Conservation (phyloP, 345 rosid genomes). For the Eucalyptus guilfoylei region DNA sequence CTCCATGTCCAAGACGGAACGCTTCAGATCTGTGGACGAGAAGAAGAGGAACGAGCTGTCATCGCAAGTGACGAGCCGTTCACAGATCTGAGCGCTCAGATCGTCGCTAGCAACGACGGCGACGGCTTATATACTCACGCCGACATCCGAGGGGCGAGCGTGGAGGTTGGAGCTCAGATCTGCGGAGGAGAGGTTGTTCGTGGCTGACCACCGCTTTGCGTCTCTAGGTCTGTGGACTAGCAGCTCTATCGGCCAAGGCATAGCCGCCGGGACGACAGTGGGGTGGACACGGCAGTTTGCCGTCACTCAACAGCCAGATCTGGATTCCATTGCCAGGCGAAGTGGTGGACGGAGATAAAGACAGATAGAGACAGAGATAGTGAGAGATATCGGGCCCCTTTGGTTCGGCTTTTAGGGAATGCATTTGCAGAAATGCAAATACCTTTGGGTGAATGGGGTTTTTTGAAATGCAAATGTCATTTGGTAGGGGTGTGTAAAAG, state of each 20-base stretch:
- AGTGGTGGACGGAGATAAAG: too few species aligned
- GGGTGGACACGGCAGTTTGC: not conserved
- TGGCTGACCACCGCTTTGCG: not conserved
- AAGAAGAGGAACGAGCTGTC: not conserved
- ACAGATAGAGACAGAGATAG: too few species aligned
- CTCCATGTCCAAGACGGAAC: not conserved
- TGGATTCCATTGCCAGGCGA: too few species aligned
- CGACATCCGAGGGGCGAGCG: not conserved
- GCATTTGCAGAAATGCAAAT: too few species aligned
- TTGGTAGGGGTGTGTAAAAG: too few species aligned
- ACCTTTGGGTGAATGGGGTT: too few species aligned
- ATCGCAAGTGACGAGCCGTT: not conserved
- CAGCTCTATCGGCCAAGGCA: not conserved
- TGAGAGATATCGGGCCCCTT: too few species aligned
- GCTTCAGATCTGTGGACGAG: not conserved
- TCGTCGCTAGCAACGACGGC: not conserved
- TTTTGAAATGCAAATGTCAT: too few species aligned
- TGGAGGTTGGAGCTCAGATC: not conserved
- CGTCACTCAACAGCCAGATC: too few species aligned
- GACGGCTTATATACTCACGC: not conserved
- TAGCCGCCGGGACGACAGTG: not conserved
- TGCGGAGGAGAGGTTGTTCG: not conserved
- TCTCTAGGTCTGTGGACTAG: not conserved
- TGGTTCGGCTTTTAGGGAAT: too few species aligned
- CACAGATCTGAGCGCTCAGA: not conserved